Evolutionary conservation across 495 filamentous ascomycete genomes (phyloP), one percentile per base, ranked within the genome.

Genomic region (Neurospora sublineolata): DNA sequence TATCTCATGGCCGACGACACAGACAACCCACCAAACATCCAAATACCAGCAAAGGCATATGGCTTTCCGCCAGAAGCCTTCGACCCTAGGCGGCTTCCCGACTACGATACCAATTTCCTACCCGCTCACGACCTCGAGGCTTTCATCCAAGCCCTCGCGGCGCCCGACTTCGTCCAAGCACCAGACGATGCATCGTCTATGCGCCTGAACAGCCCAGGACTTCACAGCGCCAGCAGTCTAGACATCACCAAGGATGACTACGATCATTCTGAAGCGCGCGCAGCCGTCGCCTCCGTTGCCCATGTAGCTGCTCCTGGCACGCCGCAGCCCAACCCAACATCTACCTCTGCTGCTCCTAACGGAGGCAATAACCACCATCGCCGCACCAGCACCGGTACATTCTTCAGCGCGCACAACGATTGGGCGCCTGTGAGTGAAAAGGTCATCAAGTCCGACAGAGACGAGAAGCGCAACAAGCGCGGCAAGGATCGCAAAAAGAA

Each of bases 381-480:
- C 36, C 72, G 70, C 38, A 70, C 72, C 68, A 74, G 41, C 74
- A 78, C 77, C 70, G 74, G 73, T 67, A 72, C 85, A 71, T 89
- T 90, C 74, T 88, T 94, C 71, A 86, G 89, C 10, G 92, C 93
- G 37, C 86, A 92, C 74, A 94, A 93, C 78, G 93, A 95, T 83
- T 95, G 92, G 93, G 89, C 90, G 4, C 93, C 93, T 2, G 87
- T 96, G 37, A 87, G 89, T 69, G 87, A 92, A 74, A 87, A 86
- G 38, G 86, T 92, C 6, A 83, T 86, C n/a, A 81, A 83, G 68
- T 82, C 74, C 39, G 36, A 67, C 36, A 20, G 6, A 14, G 46
- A 64, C 38, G 41, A 18, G 18, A 38, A 46, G 37, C 64, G 41
- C 12, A 41, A 42, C 69, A 68, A 68, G 14, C 41, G 72, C 14